phyloP scores from a whole-genome alignment of 2,329 filamentous ascomycete species.

The Cladosporium sp. region DNA sequence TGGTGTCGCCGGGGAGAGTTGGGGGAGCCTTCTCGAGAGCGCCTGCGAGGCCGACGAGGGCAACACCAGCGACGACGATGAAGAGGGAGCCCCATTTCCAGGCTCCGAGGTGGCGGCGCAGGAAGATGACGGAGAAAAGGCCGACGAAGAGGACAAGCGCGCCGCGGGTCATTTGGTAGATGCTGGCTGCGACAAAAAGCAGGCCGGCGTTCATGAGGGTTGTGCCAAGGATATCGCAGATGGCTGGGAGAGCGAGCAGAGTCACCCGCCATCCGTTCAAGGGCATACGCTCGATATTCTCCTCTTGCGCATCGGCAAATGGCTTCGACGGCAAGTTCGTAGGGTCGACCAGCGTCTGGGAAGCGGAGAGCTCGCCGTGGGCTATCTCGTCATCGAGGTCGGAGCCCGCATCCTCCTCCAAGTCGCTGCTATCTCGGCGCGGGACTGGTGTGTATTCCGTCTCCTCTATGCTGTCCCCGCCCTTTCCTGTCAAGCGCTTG shows the following conservation, averaged over 20 bases:
- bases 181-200: constrained; percentile 87
- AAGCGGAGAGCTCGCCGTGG: constrained; percentile 27
- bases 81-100: constrained; percentile 91
- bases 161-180: constrained; percentile 97
- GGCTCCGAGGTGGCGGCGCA: constrained; percentile 69
- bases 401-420: constrained; percentile 27
- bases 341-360: constrained; percentile 31
- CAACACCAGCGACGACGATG: constrained; percentile 82
- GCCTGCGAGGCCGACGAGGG: constrained; percentile 81
- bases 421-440: constrained; percentile 24
- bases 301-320: constrained; percentile 42
- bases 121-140: constrained; percentile 86
- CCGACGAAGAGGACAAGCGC: constrained; percentile 94
- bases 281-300: constrained; percentile 42
- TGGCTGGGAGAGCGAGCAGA: constrained; percentile 75
- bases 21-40: constrained; percentile 61
- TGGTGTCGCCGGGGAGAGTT: constrained; percentile 24
- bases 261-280: constrained; percentile 66
- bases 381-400: constrained; percentile 31
- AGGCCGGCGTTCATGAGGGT: constrained; percentile 96
- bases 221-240: constrained; percentile 90
- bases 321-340: constrained; percentile 47
- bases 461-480: constrained; percentile 19
- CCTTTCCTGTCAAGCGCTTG: constrained; percentile 35
- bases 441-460: constrained; percentile 25